These are phyloP conservation scores for Coprinopsis sp. DNA, from an alignment of 768 basidiomycete species.

Conservation along the genomic window DNA sequence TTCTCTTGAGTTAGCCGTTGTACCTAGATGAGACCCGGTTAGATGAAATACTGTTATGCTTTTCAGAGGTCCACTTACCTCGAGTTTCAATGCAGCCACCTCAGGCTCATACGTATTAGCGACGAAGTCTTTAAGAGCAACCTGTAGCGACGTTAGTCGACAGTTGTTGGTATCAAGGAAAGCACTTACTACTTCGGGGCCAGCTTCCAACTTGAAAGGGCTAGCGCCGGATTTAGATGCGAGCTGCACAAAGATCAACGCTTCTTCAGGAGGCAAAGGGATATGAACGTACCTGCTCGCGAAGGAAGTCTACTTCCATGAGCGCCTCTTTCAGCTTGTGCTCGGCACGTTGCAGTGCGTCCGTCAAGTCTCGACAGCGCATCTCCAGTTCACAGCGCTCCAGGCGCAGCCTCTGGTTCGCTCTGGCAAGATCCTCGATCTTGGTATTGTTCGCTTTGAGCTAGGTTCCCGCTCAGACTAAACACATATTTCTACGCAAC, in stretches of 20 bases:
- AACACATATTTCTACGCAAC: not conserved
- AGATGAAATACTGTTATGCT: not conserved
- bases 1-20: slow-evolving; percentile 10
- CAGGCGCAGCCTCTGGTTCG: not conserved
- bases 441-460: slow-evolving; percentile 5
- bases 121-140: no score
- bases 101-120: not conserved
- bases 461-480: not conserved
- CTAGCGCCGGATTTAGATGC: no score
- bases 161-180: no score
- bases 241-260: no score
- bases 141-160: not conserved
- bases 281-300: not conserved
- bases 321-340: not conserved
- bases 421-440: slow-evolving; percentile 2
- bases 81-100: slow-evolving; percentile 10
- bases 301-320: not conserved
- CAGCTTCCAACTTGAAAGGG: no score
- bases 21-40: slow-evolving; percentile 17
- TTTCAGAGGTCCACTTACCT: slow-evolving; percentile 5
- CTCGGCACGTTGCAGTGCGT: not conserved
- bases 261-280: not conserved
- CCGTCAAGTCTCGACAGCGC: not conserved
- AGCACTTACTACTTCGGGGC: no score
- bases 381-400: not conserved